These are phyloP conservation scores for Euphorbia celastroides DNA, from an alignment of 441 rosid genomes.

Conservation along the genomic window DNA sequence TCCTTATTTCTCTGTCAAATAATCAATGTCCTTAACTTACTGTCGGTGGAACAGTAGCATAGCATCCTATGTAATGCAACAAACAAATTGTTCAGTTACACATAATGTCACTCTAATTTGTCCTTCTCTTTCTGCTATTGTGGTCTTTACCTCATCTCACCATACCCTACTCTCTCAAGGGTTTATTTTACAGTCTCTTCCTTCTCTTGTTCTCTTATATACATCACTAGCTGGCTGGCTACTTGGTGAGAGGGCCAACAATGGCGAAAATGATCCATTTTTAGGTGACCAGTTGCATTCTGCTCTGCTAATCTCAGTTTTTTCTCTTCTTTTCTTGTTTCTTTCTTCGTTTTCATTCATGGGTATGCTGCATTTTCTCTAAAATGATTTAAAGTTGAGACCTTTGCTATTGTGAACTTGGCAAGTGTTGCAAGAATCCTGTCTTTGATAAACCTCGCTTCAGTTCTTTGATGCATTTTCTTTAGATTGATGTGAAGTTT, in stretches of 20 bases:
- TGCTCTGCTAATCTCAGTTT: not conserved
- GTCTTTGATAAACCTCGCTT: not conserved
- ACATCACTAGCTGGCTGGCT: not conserved
- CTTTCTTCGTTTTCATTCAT: not conserved
- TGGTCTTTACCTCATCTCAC: not conserved
- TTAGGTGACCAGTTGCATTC: slow-evolving; percentile 2
- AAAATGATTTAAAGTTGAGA: not conserved
- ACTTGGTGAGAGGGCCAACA: not conserved
- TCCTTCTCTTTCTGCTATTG: not conserved
- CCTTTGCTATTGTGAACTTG: not conserved
- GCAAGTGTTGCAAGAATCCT: not conserved
- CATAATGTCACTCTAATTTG: not conserved
- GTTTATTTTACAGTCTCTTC: not conserved
- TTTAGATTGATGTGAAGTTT: not conserved
- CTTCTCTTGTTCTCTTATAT: not conserved
- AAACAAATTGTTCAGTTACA: not conserved
- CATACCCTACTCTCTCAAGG: slow-evolving; percentile 3
- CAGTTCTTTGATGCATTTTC: not conserved
- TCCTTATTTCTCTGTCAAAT: slow-evolving; percentile 4
- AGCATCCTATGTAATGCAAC: slow-evolving; percentile 25
- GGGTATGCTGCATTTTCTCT: not conserved
- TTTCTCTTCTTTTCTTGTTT: not conserved
- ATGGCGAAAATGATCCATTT: not conserved
- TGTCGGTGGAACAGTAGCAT: slow-evolving; percentile 35
- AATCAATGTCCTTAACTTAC: not conserved